Base-by-base conservation (phyloP, 2,329 filamentous ascomycete species). In the Epichloe gansuensis region DNA sequence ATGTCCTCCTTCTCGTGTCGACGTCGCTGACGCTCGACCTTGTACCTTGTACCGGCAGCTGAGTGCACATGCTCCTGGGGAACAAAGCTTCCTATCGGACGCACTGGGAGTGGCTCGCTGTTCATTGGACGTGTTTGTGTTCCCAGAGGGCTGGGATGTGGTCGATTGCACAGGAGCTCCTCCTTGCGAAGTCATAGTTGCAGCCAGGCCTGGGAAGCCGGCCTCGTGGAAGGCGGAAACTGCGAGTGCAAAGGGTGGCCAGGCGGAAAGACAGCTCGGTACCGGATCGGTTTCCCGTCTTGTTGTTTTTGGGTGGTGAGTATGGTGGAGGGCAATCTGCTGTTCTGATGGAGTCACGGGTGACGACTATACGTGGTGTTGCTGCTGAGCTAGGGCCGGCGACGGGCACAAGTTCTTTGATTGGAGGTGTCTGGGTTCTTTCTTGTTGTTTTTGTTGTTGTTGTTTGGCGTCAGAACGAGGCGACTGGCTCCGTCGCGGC, bases 1-100 rank as follows among this genome's bases (percentile, higher is more conserved):
- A 72, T 73, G 42, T 88, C 84, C 64, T 88, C 83, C 55, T 83
- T 85, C 63, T 88, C 83, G 53, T 77, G 75, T 21, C 73, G 77
- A 55, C 72, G 75, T 53, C 75, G 76, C 61, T 72, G 72, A 44
- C 71, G 73, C 63, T 77, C 83, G 54, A 65, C 68, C 58, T 67
- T 74, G 53, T 75, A 69, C 34, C 66, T 67, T 37, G 63, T 67
- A 41, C 69, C 75, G 35, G 65, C 60, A 4, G 71, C 69, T 12
- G 66, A 63, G 47, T 64, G 64, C 23, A 70, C 72, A 56, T 75
- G 73, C 49, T 71, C 72, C 11, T 67, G 69, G 2, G 71, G 69
- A n/a, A 72, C 60, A 52, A 68, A 77, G 0, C 75, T 71, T 34
- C 75, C 75, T 1, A 67, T 58, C 0, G 71, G 64, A 13, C 75